Conservation (phyloP, 176 grass and related monocot genomes). For the Phragmites australis region DNA sequence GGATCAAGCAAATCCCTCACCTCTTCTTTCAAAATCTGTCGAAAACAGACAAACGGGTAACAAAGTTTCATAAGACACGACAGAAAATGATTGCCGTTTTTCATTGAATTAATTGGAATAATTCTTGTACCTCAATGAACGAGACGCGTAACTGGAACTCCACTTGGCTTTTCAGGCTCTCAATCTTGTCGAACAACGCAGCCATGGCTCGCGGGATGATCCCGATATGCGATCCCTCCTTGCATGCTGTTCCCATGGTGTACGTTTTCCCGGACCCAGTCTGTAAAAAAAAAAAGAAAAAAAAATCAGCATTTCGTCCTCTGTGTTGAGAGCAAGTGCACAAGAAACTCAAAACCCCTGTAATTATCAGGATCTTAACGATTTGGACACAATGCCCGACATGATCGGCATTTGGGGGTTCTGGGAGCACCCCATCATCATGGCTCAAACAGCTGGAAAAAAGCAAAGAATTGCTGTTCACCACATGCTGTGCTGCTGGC, state of each 20-base stretch:
- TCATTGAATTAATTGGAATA: not conserved
- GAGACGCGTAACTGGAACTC: conserved; percentile 92
- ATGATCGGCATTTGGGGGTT: conserved; percentile 13
- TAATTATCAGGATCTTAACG: too few species aligned
- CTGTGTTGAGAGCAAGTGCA: too few species aligned
- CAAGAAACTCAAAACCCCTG: too few species aligned
- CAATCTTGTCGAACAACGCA: conserved; percentile 77
- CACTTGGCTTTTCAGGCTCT: conserved; percentile 69
- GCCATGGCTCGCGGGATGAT: conserved; percentile 86
- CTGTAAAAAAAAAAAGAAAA: conserved; percentile 33
- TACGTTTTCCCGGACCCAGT: conserved; percentile 96
- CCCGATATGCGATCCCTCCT: conserved; percentile 62
- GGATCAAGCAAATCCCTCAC: conserved; percentile 87
- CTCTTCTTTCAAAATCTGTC: conserved; percentile 98
- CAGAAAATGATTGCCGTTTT: not conserved
- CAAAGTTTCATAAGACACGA: not conserved
- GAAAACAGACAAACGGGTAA: not conserved
- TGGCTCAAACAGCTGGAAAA: conserved; percentile 39
- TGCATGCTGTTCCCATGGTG: conserved; percentile 91
- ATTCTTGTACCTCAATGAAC: conserved; percentile 82
- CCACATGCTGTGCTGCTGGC: conserved; percentile 43
- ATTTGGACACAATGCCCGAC: too few species aligned
- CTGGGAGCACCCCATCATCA: conserved; percentile 40
- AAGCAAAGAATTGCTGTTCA: conserved; percentile 2
- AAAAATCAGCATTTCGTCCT: not conserved